Evolutionary conservation across 2,329 filamentous ascomycete genomes (phyloP).

Genomic region (Fusarium pseudonygamai): DNA sequence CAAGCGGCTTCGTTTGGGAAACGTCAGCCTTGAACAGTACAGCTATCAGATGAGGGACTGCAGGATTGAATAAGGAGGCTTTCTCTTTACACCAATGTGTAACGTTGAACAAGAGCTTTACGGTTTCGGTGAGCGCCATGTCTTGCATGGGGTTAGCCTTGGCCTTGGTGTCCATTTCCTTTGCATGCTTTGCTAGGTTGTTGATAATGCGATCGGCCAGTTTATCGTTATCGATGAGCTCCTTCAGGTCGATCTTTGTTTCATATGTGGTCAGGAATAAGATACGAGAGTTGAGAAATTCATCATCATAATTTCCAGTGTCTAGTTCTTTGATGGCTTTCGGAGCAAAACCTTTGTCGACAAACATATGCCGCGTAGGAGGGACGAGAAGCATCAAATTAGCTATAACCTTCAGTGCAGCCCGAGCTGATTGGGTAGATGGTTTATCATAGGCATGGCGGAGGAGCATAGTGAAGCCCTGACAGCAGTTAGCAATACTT

Average conservation of each 20-base stretch:
- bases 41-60: constrained; percentile 74
- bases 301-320: constrained; percentile 80
- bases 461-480: constrained; percentile 80
- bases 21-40: constrained; percentile 71
- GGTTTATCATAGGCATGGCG: constrained; percentile 77
- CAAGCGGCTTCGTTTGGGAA: constrained; percentile 72
- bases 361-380: constrained; percentile 55
- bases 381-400: constrained; percentile 73
- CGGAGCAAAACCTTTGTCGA: constrained; percentile 60
- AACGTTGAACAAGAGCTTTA: constrained; percentile 91
- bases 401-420: constrained; percentile 81
- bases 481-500: constrained; percentile 12
- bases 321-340: constrained; percentile 77
- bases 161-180: constrained; percentile 48
- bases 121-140: constrained; percentile 82
- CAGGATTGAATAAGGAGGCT: constrained; percentile 68
- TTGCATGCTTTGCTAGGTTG: constrained; percentile 77
- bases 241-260: constrained; percentile 59
- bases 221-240: constrained; percentile 55
- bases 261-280: constrained; percentile 59
- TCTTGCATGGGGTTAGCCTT: constrained; percentile 70
- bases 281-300: constrained; percentile 73
- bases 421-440: constrained; percentile 71
- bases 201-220: constrained; percentile 68
- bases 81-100: constrained; percentile 77